Evolutionary conservation across 1,139 yeast species (phyloP), one percentile per base, ranked within the genome.

Genomic region (Ashbya aceris): DNA sequence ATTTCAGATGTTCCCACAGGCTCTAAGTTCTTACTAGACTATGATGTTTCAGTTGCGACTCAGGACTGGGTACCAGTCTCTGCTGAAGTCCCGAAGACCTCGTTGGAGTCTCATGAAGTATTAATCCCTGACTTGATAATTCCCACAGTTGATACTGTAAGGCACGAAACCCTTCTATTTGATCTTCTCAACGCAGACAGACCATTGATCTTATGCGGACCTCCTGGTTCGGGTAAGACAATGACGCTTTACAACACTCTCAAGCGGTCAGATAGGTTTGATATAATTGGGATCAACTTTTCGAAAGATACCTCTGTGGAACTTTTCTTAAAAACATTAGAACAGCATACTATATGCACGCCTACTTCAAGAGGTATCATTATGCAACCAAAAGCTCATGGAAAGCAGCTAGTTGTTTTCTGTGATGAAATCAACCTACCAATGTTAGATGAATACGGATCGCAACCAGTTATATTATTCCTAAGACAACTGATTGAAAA

Each of bases 201-300:
- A 38, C 77, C 94, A 0, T 61, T 86, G 20, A 67, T 91, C 28
- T 68, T 91, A 29, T 87, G 96, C 64, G 98, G 98, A 4, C 97
- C 97, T 0, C 97, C 98, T 0, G 98, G 98, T 2, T 83, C 96
- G 0, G 98, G 98, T 48, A 91, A 91, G 58, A 89, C 97, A 0
- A 89, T 89, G 97, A 79, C 91, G 0, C 64, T 91, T 27, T 71
- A 84, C 50, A 78, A 81, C 42, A 79, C 87, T 0, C 61, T 91
- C 36, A 67, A 84, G 39, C 71, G 70, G 42, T 69, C 81, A 0
- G 73, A 79, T 0, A 68, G 71, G 26, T 66, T 78, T 45, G 84
- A 80, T 32, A 67, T 85, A 5, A 69, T 80, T 2, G 76, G 86
- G 1, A 63, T 91, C 50, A 89, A 87, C 55, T 87, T 89, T 55